phyloP scores from a whole-genome alignment of 352 stramenopile species.

The Phytophthora sojae region DNA sequence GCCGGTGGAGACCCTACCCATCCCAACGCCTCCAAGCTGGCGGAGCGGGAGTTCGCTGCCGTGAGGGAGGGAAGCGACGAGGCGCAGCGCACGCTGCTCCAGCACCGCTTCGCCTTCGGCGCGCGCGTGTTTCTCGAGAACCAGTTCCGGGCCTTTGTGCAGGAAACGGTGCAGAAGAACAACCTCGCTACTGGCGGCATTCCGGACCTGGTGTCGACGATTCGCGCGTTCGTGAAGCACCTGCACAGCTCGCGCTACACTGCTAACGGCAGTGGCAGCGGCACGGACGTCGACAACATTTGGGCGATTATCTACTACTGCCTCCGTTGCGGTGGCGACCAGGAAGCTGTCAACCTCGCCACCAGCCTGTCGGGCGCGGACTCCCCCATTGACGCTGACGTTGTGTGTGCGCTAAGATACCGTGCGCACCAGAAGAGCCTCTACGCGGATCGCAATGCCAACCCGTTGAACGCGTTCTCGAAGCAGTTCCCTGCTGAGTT shows the following conservation, averaged over 20 bases:
- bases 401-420: conserved; percentile 69
- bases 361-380: conserved; percentile 48
- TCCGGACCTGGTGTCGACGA: conserved; percentile 70
- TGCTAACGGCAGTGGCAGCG: conserved; percentile 42
- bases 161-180: conserved; percentile 83
- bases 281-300: conserved; percentile 59
- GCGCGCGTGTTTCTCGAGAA: conserved; percentile 81
- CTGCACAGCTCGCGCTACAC: conserved; percentile 75
- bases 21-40: conserved; percentile 46
- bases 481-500: conserved; percentile 78
- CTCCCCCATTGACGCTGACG: conserved; percentile 58
- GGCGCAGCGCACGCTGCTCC: conserved; percentile 47
- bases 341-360: conserved; percentile 73
- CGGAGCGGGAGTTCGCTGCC: conserved; percentile 66
- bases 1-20: conserved; percentile 56
- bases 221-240: conserved; percentile 83
- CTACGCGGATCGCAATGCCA: conserved; percentile 44
- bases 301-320: conserved; percentile 88
- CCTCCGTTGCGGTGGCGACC: conserved; percentile 73
- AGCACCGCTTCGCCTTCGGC: conserved; percentile 69
- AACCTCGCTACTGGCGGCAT: conserved; percentile 74
- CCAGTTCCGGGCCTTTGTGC: conserved; percentile 80
- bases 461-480: conserved; percentile 59
- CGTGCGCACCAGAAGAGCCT: conserved; percentile 67
- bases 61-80: conserved; percentile 43